Percentiles rank a stretch among this genome's conserved stretches.
Evolutionary conservation across 495 filamentous ascomycete genomes (phyloP).

Genomic region (Penicillium alfredii): DNA sequence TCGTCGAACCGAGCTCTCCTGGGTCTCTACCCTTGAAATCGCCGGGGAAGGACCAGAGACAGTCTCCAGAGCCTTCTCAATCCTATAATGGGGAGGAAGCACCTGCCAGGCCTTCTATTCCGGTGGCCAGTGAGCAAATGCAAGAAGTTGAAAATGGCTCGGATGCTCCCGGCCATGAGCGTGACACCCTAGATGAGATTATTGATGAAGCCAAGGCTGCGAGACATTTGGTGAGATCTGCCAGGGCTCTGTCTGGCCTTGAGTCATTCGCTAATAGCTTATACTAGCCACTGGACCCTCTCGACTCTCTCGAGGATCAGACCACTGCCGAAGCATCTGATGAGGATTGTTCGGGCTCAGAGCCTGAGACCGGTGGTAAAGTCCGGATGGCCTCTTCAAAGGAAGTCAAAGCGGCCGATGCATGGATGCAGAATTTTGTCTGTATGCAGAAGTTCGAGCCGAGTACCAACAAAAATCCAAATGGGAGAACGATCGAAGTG

Average conservation of each 20-base stretch:
- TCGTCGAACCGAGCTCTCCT: background rate
- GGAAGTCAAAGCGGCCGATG: conserved; percentile 9
- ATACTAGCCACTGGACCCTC: conserved; percentile 37
- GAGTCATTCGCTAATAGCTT: background rate
- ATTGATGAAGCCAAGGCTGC: conserved; percentile 51
- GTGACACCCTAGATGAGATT: conserved; percentile 51
- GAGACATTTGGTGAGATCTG: conserved; percentile 45
- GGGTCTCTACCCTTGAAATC: conserved; percentile 27
- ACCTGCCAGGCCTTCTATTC: background rate
- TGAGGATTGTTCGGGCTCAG: conserved; percentile 17
- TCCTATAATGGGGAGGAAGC: background rate
- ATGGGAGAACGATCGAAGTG: conserved; percentile 68
- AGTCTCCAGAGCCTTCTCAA: conserved; percentile 16
- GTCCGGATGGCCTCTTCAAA: conserved; percentile 15
- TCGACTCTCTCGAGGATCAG: conserved; percentile 27
- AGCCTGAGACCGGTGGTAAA: conserved; percentile 24
- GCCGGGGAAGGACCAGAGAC: conserved; percentile 12
- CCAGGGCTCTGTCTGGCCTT: too few species aligned
- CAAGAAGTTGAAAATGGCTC: background rate
- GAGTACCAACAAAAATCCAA: conserved; percentile 49
- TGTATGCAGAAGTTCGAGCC: conserved; percentile 62
- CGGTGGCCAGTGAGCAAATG: background rate
- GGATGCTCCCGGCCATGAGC: conserved; percentile 12
- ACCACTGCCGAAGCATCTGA: conserved; percentile 15
- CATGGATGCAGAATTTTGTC: conserved; percentile 51